Conservation (phyloP, 2,329 filamentous ascomycete species). For the Chaetomiaceae sp. region DNA sequence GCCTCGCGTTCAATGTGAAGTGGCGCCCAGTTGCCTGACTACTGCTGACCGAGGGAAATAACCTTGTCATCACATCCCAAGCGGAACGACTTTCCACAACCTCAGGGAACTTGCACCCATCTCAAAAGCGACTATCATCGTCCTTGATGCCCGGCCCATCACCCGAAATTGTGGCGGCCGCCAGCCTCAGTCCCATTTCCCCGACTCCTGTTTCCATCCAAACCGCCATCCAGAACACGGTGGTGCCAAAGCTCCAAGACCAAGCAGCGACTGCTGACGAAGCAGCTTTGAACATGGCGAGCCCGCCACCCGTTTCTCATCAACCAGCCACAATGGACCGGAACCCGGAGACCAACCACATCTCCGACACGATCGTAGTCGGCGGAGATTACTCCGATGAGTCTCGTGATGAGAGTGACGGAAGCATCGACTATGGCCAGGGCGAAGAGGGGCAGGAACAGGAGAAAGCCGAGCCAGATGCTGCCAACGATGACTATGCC, state of each 20-base stretch:
- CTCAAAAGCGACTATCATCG: not conserved
- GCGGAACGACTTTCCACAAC: not conserved
- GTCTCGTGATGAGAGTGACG: slow-evolving; percentile 37
- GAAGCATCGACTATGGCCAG: slow-evolving; percentile 47
- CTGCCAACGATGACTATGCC: slow-evolving; percentile 47
- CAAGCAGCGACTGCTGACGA: slow-evolving; percentile 48
- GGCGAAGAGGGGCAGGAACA: slow-evolving; percentile 31
- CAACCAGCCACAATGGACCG: slow-evolving; percentile 24
- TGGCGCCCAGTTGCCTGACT: not conserved
- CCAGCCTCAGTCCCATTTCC: slow-evolving; percentile 50
- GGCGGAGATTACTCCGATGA: slow-evolving; percentile 34
- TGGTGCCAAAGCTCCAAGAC: slow-evolving; percentile 49
- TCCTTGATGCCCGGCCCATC: slow-evolving; percentile 45
- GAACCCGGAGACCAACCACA: slow-evolving; percentile 20
- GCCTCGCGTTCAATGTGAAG: slow-evolving; percentile 1
- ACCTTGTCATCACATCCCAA: not conserved
- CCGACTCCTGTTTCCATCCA: slow-evolving; percentile 42
- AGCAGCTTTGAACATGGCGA: slow-evolving; percentile 29
- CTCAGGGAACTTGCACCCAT: not conserved
- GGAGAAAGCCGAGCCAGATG: slow-evolving; percentile 28
- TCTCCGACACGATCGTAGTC: slow-evolving; percentile 32
- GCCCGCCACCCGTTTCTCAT: slow-evolving; percentile 28
- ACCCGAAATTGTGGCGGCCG: slow-evolving; percentile 48
- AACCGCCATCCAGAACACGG: slow-evolving; percentile 39
- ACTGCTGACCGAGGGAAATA: not conserved